Percentiles rank a stretch among this genome's conserved stretches.
These are phyloP conservation scores for Fusarium falciforme DNA, from an alignment of 2,329 filamentous ascomycete genomes.

Conservation along the genomic window DNA sequence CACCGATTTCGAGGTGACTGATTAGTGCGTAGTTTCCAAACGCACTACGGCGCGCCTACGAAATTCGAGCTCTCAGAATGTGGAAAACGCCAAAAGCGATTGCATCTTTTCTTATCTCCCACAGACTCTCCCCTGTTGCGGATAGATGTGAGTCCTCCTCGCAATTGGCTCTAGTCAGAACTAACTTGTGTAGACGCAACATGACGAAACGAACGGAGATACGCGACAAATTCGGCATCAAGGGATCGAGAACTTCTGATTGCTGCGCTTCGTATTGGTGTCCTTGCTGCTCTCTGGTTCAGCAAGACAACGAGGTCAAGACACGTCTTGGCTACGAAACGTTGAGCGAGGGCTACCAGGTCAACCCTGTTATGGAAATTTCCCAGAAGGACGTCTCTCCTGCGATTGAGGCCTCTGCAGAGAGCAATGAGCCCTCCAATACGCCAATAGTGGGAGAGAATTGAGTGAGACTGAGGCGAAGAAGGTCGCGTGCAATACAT, in stretches of 20 bases:
- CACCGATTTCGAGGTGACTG: not conserved
- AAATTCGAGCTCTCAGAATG: rapidly evolving
- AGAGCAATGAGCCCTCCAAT: not conserved
- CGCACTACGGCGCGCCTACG: not conserved
- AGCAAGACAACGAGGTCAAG: not conserved
- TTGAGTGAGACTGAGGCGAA: not conserved
- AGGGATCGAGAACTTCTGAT: not conserved
- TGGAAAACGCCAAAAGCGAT: too few species aligned
- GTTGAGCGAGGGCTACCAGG: not conserved
- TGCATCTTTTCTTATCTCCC: not conserved
- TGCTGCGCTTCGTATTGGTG: not conserved
- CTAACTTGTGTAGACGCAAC: not conserved
- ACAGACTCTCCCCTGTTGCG: not conserved
- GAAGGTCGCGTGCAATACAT: not conserved
- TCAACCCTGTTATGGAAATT: not conserved
- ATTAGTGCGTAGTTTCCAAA: not conserved
- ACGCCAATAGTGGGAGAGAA: too few species aligned
- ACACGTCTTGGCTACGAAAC: not conserved
- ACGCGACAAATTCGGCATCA: not conserved
- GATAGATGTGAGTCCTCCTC: not conserved
- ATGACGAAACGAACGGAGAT: not conserved
- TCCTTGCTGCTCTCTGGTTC: not conserved
- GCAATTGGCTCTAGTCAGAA: not conserved
- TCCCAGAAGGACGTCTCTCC: not conserved
- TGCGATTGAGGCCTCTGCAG: rapidly evolving